phyloP scores from a whole-genome alignment of 148 eudicot genomes.

The Suaeda aralocaspica region DNA sequence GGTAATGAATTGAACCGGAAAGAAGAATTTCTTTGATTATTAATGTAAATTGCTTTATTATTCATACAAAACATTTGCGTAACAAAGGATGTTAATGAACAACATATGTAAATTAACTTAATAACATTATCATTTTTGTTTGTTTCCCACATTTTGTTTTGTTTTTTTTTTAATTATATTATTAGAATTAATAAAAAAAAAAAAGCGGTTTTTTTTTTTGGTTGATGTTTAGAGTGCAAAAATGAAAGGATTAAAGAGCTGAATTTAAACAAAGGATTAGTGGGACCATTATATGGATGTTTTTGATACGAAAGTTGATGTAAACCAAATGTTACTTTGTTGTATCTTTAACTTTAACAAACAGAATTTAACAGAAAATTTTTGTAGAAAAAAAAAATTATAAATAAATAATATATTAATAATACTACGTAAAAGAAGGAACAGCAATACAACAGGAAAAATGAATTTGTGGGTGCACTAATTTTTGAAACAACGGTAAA shows the following conservation, averaged over 20 bases:
- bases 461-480: conserved; percentile 4
- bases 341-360: not conserved
- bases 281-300: conserved; percentile 12
- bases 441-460: too few relatives aligned
- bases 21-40: conserved; percentile 58
- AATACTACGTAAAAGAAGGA: too few relatives aligned
- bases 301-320: conserved; percentile 16
- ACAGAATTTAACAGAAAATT: not conserved
- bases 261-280: conserved; percentile 20
- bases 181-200: not conserved
- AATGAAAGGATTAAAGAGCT: conserved; percentile 10
- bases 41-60: conserved; percentile 52
- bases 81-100: conserved; percentile 26
- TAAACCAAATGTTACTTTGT: not conserved
- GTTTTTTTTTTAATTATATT: too few relatives aligned
- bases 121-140: conserved; percentile 15
- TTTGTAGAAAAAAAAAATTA: too few relatives aligned
- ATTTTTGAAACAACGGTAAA: not conserved
- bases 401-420: too few relatives aligned
- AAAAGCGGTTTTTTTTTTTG: not conserved
- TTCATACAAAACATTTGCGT: conserved; percentile 65
- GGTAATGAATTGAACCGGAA: conserved; percentile 89
- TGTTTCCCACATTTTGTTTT: conserved; percentile 16
- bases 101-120: conserved; percentile 6
- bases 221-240: conserved; percentile 1